Evolutionary conservation across 257 asterid genomes (phyloP).

Genomic region (Gentiana straminea): DNA sequence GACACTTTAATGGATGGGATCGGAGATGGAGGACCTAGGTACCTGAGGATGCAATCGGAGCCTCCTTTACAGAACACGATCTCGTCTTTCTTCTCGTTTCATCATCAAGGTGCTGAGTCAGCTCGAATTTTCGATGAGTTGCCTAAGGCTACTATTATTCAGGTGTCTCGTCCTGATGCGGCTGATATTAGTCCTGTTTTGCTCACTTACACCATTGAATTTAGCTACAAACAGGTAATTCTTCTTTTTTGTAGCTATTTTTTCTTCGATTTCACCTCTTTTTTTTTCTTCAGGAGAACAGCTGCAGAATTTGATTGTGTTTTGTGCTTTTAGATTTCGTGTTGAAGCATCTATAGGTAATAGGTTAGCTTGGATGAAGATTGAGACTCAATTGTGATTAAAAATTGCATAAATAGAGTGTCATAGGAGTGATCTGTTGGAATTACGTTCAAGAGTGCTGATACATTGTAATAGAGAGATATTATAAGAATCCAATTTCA

Average conservation of each 20-base stretch:
- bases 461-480: no score
- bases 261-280: slow-evolving; percentile 2
- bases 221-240: slow-evolving; percentile 59
- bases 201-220: slow-evolving; percentile 73
- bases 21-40: slow-evolving; percentile 17
- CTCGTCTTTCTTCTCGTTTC: slow-evolving; percentile 46
- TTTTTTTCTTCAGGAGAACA: not conserved
- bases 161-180: slow-evolving; percentile 84
- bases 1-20: slow-evolving; percentile 47
- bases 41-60: slow-evolving; percentile 49
- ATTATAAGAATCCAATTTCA: no score
- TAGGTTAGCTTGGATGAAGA: not conserved
- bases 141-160: slow-evolving; percentile 59
- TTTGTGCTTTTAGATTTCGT: not conserved
- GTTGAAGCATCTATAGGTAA: not conserved
- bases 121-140: slow-evolving; percentile 66
- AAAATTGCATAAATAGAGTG: not conserved
- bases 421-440: no score
- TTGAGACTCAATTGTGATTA: not conserved
- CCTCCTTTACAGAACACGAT: slow-evolving; percentile 22
- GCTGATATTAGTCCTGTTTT: slow-evolving; percentile 80
- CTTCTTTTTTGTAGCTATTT: not conserved
- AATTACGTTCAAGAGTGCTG: no score
- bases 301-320: not conserved
- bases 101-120: slow-evolving; percentile 31